Evolutionary conservation across 805 yeast genomes (phyloP), one percentile per base, ranked within the genome.

Genomic region (Suhomyces sp.): DNA sequence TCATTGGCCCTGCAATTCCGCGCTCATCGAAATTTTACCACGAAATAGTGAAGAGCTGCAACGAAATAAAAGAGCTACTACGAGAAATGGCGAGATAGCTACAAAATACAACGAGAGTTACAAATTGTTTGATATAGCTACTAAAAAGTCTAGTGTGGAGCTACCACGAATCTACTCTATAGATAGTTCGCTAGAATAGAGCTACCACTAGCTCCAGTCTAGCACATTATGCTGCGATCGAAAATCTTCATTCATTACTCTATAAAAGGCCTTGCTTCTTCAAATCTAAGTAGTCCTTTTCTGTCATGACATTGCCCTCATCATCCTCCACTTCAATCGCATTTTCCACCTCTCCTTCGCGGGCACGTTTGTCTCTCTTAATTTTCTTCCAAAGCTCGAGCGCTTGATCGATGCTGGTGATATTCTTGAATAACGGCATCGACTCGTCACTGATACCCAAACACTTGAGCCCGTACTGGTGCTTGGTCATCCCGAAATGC

Each of bases 261-360:
- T 70, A 91, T 27, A 90, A 59, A 47, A 93, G 73, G 0, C 97
- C 98, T 70, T 93, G 98, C 58, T 82, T 86, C 69, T 89, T 88
- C 64, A 93, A 75, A 58, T 94, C 97, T 17, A 84, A 77, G 67
- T 89, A 93, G 43, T 89, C 92, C 58, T 83, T 82, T 59, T 84
- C 86, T 31, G 87, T 81, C 96, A 93, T 87, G 13, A 89, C 96
- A 63, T 94, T 93, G 9, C 98, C 99, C 15, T 89, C 91, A 1
- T 82, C 86, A 63, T 94, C 98, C 65, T 93, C 98, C 33, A 92
- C 87, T 66, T 94, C 96, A 10, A 86, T 78, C 1, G 83, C 81
- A 49, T 77, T 74, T 56, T 85, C 87, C 44, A 61, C 64, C 49
- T 76, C 73, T 21, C 71, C 72, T 29, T 75, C 73, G 48, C 67